Evolutionary conservation across 2,329 filamentous ascomycete genomes (phyloP), one percentile per base, ranked within the genome.

Genomic region (Xylaria polymorpha): DNA sequence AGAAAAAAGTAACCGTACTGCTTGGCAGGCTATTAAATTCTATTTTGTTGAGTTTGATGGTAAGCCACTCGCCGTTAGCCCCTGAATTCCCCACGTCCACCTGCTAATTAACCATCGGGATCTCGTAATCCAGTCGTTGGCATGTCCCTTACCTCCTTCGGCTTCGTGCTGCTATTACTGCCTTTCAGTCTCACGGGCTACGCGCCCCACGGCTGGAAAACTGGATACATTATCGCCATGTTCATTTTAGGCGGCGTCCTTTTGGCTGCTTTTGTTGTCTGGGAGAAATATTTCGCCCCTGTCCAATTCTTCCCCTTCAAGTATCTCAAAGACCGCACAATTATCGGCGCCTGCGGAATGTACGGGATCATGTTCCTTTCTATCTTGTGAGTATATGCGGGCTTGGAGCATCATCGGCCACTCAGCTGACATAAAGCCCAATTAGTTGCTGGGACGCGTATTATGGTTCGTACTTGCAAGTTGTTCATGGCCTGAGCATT

Each of bases 31-130:
- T 3, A 68, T 85, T 44, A 80, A 81, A 72, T 80, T 87, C 76
- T 89, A 90, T 76, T 74, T 83, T 14, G 75, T 87, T 22, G 84
- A 91, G 68, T 90, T 91, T 69, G 90, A 92, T 72, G 82, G 82
- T 81, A 74, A 68, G 77, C 22, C 8, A 12, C 46, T 9, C 6
- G 67, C 46, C 12, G 20, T 35, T 37, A n/a, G 6, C 8, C 5
- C 44, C 18, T 29, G 12, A 20, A 20, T 12, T 35, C 39, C 6
- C 0, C 2, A 25, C 6, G 15, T 37, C 20, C 8, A 32, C 20
- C 20, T 51, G 20, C 55, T 64, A n/a, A n/a, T n/a, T n/a, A 64
- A 64, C 41, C 10, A 5, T 20, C 2, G 53, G 9, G 15, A 32
- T 37, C 22, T 20, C 3, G 53, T 15, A 10, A 32, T 43, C 29